Base-by-base conservation (phyloP, 805 yeast species). In the Candida peoriensis region DNA sequence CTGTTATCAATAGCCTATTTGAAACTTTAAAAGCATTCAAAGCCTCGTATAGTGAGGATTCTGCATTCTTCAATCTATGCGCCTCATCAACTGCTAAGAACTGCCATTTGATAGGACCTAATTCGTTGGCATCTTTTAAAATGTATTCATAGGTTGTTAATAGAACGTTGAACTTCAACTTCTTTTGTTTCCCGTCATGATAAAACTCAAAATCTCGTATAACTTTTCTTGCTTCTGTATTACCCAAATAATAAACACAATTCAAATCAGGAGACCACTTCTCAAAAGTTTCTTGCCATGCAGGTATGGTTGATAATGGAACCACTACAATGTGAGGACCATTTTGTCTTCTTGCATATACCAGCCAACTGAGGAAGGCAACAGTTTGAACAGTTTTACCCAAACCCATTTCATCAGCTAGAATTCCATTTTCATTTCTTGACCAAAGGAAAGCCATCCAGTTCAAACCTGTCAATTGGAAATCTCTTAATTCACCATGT, bases 381-480 rank as follows among this genome's bases (percentile, higher is more conserved):
- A 93, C 96, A 0, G 97, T 93, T 61, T 93, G 98, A 12, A 93
- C 96, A 8, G 98, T 93, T 55, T 93, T 93, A 44, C 98, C 98
- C 36, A 93, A 71, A 36, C 98, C 98, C 98, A 93, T 93, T 60
- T 93, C 98, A 66, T 93, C 98, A 5, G 98, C 98, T 27, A 93
- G 66, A 33, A 93, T 93, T 37, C 98, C 97, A 59, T 93, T 93
- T 63, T 93, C 97, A 60, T 90, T 86, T 52, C 97, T 76, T 4
- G 96, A 86, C 98, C 98, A 93, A 42, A 93, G 66, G 57, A 90
- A 93, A 0, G 98, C 98, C 98, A 93, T 93, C 99, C 99, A 93
- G 61, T 93, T 93, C 43, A 93, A 72, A 37, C 99, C 99, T 0
- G 98, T 93, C 58, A 93, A 72, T 66, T 93, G 99, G 74, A 93